Base-by-base conservation (phyloP, 1,284 basidiomycete genomes). In the Wolfiporia cocos region DNA sequence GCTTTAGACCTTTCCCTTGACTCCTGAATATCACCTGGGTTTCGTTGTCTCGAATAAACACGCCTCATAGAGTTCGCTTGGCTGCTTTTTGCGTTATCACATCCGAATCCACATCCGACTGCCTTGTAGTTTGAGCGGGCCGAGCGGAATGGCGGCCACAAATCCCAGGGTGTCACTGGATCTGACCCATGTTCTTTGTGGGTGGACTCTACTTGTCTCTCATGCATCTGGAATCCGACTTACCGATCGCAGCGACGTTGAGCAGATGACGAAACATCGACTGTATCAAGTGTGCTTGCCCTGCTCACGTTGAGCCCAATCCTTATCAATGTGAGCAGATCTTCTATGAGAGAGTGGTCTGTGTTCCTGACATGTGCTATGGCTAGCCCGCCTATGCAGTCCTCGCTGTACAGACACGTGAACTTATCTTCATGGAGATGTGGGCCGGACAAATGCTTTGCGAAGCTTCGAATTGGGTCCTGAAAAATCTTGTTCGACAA, bases 391-490 rank as follows among this genome's bases (percentile, higher is more conserved):
- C 86, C 5, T 92, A 92, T 62, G 81, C 84, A 7, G 81, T 75
- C 3, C 69, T 92, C 18, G 76, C 79, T 5, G 73, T 90, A 3
- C 78, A 84, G 49, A 86, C 86, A 1, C 78, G 89, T 18, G 89
- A 92, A 59, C 71, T 86, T 32, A 68, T 83, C 11, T 75, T 92
- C 53, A 72, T 91, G 51, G 74, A 82, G 40, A 92, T 91, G 78
- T 87, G 89, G 79, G 69, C 75, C 1, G 89, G 90, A 9, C 89
- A 92, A 55, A 59, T 90, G 34, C 66, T 73, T 3, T 85, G 83
- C 38, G 90, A 92, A 59, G 76, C 58, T 1, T 59, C 89, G 47
- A 92, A 91, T 55, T 79, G 73, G 62, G 56, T 78, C 31, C 59
- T 92, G 24, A 92, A 92, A 61, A 76, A 73, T 34, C 52, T 71